A percentile compares a stretch with the other conserved stretches of the same genome.
These are phyloP conservation scores for Picochlorum sp. DNA, from an alignment of 139 green algal genomes.

Conservation along the genomic window DNA sequence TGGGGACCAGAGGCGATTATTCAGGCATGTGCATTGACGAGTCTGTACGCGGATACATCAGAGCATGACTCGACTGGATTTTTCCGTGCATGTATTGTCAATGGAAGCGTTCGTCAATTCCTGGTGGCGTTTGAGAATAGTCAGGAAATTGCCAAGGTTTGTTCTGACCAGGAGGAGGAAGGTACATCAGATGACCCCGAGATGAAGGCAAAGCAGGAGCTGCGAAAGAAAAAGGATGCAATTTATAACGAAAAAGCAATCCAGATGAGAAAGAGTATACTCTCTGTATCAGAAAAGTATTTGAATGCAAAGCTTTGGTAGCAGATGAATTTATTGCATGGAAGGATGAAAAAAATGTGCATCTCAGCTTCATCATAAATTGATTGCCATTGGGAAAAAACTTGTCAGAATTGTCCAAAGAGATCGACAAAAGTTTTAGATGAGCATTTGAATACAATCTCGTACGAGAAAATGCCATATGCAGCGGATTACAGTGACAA, in stretches of 20 bases:
- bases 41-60: neutral
- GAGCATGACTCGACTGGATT: neutral
- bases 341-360: conserved; percentile 1
- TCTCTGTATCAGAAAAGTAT: neutral
- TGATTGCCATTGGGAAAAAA: neutral
- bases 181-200: neutral
- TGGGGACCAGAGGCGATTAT: neutral
- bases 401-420: neutral
- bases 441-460: conserved; percentile 2
- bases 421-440: conserved; percentile 11
- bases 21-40: neutral
- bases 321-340: neutral
- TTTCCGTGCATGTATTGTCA: neutral
- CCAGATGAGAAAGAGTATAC: neutral
- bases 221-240: neutral
- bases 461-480: conserved; percentile 26
- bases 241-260: conserved; percentile 5
- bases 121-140: neutral
- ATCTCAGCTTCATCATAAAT: conserved; percentile 5
- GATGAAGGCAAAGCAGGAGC: neutral
- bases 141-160: neutral
- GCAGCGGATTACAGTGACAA: conserved; percentile 31
- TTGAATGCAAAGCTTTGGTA: neutral
- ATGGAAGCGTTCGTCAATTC: neutral
- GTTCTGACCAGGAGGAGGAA: neutral